Conservation (phyloP, 768 basidiomycete species). For the Hebeloma cylindrosporum region DNA sequence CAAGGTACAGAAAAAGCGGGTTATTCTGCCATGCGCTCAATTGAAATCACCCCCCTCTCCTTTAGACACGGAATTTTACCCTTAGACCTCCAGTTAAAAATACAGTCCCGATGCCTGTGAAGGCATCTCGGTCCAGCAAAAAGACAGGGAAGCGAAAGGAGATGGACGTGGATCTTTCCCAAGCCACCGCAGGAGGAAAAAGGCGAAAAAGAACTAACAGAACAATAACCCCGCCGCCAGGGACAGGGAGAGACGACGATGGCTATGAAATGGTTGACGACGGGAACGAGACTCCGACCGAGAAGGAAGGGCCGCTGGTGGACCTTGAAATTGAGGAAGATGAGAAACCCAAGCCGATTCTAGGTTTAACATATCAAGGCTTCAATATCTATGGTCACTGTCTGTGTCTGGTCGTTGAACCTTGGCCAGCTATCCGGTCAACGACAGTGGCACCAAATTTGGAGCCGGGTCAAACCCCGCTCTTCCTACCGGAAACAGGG, state of each 20-base stretch:
- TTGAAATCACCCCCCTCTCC: too few relatives aligned
- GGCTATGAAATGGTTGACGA: too few relatives aligned
- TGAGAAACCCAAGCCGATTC: slow-evolving; percentile 71
- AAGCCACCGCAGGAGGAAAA: too few relatives aligned
- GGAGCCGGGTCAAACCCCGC: slow-evolving; percentile 50
- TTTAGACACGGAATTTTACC: too few relatives aligned
- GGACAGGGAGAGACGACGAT: slow-evolving; percentile 15
- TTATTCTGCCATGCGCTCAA: too few relatives aligned
- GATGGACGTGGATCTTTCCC: too few relatives aligned
- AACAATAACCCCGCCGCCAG: too few relatives aligned
- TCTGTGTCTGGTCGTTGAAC: slow-evolving; percentile 82
- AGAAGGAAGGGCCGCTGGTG: slow-evolving; percentile 19
- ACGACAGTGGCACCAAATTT: slow-evolving; percentile 11
- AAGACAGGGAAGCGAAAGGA: slow-evolving; percentile 24
- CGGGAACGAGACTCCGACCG: background rate
- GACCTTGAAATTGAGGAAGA: slow-evolving; percentile 54
- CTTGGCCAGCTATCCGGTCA: slow-evolving; percentile 59
- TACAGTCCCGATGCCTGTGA: background rate
- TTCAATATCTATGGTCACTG: slow-evolving; percentile 72
- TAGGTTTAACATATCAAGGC: slow-evolving; percentile 67
- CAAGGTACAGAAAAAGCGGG: slow-evolving; percentile 72
- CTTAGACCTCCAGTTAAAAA: slow-evolving; percentile 31
- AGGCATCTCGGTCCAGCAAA: slow-evolving; percentile 5
- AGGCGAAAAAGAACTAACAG: too few relatives aligned
- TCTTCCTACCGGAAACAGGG: slow-evolving; percentile 70